These are phyloP conservation scores for Lasiosphaeria ovina DNA, from an alignment of 495 filamentous ascomycete species.

Conservation along the genomic window DNA sequence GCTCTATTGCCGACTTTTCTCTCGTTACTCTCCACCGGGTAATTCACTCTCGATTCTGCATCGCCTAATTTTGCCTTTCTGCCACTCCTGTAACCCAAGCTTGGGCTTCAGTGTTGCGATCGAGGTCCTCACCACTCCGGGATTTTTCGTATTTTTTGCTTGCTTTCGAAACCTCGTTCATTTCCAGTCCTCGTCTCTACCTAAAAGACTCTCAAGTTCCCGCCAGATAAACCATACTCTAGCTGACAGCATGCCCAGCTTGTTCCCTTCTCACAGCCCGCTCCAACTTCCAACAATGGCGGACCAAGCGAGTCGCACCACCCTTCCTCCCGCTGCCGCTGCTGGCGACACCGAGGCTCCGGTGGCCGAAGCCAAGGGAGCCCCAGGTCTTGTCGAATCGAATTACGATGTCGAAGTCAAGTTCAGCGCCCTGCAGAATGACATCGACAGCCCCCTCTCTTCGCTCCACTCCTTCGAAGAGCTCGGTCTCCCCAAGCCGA, in stretches of 20 bases:
- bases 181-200: neutral
- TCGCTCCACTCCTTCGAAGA: conserved; percentile 84
- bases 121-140: too few species aligned
- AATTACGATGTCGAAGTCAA: conserved; percentile 84
- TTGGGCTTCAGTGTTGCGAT: too few species aligned
- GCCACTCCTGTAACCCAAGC: too few species aligned
- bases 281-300: conserved; percentile 31
- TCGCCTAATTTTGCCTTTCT: too few species aligned
- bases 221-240: neutral
- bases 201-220: neutral
- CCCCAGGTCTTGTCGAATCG: conserved; percentile 62
- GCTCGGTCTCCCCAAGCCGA: conserved; percentile 62
- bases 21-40: too few species aligned
- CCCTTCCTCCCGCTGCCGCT: conserved; percentile 35
- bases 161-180: neutral
- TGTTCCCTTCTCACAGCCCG: neutral
- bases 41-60: too few species aligned
- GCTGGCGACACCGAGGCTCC: conserved; percentile 51
- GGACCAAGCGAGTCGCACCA: conserved; percentile 64
- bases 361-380: conserved; percentile 35
- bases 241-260: conserved; percentile 2
- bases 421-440: conserved; percentile 81
- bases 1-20: too few species aligned
- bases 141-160: neutral
- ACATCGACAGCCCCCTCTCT: conserved; percentile 82